phyloP scores from a whole-genome alignment of 202 grass and related monocot genomes.

The Panicum virgatum region DNA sequence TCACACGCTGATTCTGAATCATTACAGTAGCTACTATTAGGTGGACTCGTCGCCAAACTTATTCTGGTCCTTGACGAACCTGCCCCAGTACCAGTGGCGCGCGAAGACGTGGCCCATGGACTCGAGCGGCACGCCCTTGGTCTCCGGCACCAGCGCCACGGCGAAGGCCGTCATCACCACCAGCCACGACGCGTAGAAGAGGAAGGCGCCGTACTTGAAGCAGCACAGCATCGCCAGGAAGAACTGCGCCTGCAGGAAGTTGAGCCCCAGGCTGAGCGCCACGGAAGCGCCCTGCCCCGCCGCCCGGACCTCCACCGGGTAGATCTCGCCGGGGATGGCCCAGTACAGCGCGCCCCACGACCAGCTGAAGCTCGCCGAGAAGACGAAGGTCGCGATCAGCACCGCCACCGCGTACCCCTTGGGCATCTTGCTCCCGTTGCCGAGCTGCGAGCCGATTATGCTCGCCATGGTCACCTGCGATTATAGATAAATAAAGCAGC shows the following conservation, averaged over 20 bases:
- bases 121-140: constrained; percentile 79
- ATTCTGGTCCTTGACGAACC: constrained; percentile 53
- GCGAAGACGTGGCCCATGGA: constrained; percentile 72
- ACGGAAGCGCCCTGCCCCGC: constrained; percentile 76
- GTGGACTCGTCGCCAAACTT: constrained; percentile 35
- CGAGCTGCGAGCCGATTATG: constrained; percentile 63
- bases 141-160: constrained; percentile 77
- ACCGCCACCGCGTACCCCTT: constrained; percentile 65
- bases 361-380: constrained; percentile 81
- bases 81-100: constrained; percentile 83
- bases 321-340: constrained; percentile 83
- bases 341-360: constrained; percentile 94
- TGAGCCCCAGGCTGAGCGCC: constrained; percentile 82
- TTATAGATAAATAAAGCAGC: no score
- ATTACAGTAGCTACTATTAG: background rate
- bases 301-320: constrained; percentile 85
- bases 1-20: background rate
- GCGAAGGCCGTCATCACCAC: constrained; percentile 87
- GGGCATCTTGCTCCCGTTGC: constrained; percentile 47
- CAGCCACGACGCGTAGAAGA: constrained; percentile 78
- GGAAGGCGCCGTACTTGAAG: constrained; percentile 75
- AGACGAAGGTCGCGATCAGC: constrained; percentile 63
- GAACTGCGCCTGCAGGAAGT: constrained; percentile 89
- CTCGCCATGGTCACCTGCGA: constrained; percentile 72
- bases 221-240: constrained; percentile 90